Conservation (phyloP, 225 moss, liverwort and hornwort genomes). For the Sphagnum tenellum region DNA sequence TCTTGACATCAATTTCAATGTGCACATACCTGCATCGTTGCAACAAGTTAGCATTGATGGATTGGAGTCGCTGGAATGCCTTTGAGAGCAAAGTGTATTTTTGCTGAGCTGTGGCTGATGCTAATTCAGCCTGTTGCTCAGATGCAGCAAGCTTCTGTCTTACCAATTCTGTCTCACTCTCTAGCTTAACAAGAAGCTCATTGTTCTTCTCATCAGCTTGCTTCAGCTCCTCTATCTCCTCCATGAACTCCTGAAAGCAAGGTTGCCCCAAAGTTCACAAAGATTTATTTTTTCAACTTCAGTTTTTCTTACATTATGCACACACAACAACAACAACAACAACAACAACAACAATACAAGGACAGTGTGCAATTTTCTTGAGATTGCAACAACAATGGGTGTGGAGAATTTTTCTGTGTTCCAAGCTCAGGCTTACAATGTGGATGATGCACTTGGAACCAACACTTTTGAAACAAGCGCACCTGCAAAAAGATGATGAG, state of each 20-base stretch:
- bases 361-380: too few species aligned
- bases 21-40: constrained; percentile 72
- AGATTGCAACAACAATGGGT: background rate
- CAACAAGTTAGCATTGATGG: constrained; percentile 58
- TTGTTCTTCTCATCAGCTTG: constrained; percentile 55
- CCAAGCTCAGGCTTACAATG: background rate
- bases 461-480: too few species aligned
- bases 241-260: constrained; percentile 53
- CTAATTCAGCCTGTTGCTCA: constrained; percentile 58
- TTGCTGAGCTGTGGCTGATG: constrained; percentile 58
- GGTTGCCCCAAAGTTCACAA: constrained; percentile 4
- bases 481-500: too few species aligned
- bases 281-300: constrained; percentile 3
- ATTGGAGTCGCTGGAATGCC: constrained; percentile 73
- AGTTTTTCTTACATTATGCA: background rate
- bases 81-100: constrained; percentile 42
- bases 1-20: background rate
- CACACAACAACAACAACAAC: background rate
- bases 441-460: constrained; percentile 1
- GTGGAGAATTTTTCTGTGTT: background rate
- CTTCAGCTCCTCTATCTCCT: constrained; percentile 61
- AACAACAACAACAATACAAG: too few species aligned
- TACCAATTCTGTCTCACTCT: constrained; percentile 42
- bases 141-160: constrained; percentile 49
- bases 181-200: constrained; percentile 50